Evolutionary conservation across 495 filamentous ascomycete genomes (phyloP), one percentile per base, ranked within the genome.

Genomic region (Emericellopsis terricola): DNA sequence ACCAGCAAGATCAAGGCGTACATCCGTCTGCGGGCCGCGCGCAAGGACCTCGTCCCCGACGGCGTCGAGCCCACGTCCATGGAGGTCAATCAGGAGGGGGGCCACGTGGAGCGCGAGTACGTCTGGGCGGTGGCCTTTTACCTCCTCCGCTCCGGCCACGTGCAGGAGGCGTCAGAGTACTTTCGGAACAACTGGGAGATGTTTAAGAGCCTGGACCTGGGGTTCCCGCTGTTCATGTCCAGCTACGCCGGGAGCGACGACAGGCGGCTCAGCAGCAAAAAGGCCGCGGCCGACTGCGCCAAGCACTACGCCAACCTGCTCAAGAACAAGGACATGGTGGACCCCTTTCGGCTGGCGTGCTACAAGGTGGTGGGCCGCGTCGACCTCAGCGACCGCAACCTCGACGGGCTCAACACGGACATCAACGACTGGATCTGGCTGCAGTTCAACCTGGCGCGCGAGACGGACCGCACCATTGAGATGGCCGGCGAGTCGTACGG

Each of bases 381-480:
- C 56, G 89, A 96, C 44, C 67, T 99, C 14, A 64, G 56, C 39
- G 76, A 77, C 33, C 71, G 85, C 41, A 81, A 67, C 37, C 63
- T 94, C 8, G 81, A 91, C n/a, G 69, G 71, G 31, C 64, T 96
- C 13, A 76, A 70, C 36, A 78, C 78, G 37, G 77, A 72, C 16
- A 74, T 92, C 30, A 81, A 93, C 43, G 91, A 96, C 50, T 96
- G 84, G 83, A 75, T 91, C 52, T 99, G 89, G 89, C 56, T 99
- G 37, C 89, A 96, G 50, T 83, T 96, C 52, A 79, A 71, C 43
- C 74, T 99, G 28, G 84, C 86, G 11, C 65, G 91, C 35, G 89
- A 99, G 48, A 74, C 78, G 36, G 82, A 82, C 45, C 73, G 79
- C 34, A 67, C 73, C 8, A 73, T 83, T 34, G 86, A 94, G 48